Evolutionary conservation across 2,329 filamentous ascomycete genomes (phyloP).

Genomic region (Aspergillus pseudoviridinutans): DNA sequence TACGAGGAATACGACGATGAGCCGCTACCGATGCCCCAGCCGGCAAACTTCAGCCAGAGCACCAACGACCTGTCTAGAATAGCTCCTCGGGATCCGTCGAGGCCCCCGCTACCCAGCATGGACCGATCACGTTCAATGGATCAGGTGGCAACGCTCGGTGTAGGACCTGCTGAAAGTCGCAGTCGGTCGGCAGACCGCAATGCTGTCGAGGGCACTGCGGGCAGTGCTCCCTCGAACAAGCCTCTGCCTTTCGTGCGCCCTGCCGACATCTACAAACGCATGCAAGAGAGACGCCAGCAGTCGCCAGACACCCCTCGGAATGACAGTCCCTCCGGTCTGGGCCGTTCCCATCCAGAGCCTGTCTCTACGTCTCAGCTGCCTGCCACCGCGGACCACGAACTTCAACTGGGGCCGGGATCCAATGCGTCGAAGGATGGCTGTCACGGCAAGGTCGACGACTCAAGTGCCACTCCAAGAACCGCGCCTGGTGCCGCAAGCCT

Average conservation of each 20-base stretch:
- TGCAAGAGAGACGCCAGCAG: slow-evolving; percentile 55
- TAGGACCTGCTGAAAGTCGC: slow-evolving; percentile 18
- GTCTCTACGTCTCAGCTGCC: background rate
- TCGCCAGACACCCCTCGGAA: slow-evolving; percentile 58
- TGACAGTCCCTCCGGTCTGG: slow-evolving; percentile 46
- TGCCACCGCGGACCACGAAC: slow-evolving; percentile 4
- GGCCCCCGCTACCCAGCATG: slow-evolving; percentile 21
- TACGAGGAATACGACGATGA: slow-evolving; percentile 62
- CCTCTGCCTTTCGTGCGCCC: slow-evolving; percentile 65
- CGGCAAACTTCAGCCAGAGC: slow-evolving; percentile 23
- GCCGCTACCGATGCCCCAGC: slow-evolving; percentile 31
- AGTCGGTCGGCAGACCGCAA: slow-evolving; percentile 19
- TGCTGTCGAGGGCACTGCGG: slow-evolving; percentile 15
- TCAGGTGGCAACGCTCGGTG: slow-evolving; percentile 14
- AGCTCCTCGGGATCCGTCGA: slow-evolving; percentile 7
- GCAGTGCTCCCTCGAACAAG: slow-evolving; percentile 38
- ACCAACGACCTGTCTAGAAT: slow-evolving; percentile 17
- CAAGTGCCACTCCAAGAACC: background rate
- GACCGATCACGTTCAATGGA: slow-evolving; percentile 42
- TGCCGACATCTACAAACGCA: slow-evolving; percentile 71
- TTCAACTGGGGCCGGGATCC: slow-evolving; percentile 2
- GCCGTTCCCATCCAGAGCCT: slow-evolving; percentile 3
- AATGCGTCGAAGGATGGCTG: background rate
- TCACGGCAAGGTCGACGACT: background rate
- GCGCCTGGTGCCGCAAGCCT: slow-evolving; percentile 15